phyloP scores from a whole-genome alignment of 1,284 basidiomycete genomes.

The Ganoderma boninense region DNA sequence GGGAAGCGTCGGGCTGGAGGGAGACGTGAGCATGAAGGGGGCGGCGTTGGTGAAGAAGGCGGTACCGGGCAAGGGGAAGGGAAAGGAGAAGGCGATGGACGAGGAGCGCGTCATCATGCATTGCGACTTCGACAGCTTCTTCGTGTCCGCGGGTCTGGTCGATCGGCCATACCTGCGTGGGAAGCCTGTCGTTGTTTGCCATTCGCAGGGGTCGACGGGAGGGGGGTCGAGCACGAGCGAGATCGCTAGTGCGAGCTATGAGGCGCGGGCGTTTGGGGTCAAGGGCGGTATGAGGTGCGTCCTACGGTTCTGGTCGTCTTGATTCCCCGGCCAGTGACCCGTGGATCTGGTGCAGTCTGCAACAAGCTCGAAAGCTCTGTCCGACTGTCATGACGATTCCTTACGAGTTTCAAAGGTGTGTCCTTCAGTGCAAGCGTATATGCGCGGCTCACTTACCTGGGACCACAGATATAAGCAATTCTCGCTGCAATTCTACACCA shows the following conservation, averaged over 20 bases:
- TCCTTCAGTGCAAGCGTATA: conserved; percentile 7
- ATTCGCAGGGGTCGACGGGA: conserved; percentile 81
- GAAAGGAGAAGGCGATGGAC: conserved; percentile 54
- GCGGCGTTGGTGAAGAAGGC: conserved; percentile 60
- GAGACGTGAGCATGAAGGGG: conserved; percentile 66
- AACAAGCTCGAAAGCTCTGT: conserved; percentile 85
- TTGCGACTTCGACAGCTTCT: conserved; percentile 98
- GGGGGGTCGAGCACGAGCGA: conserved; percentile 87
- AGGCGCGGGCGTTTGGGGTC: conserved; percentile 88
- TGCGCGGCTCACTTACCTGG: neutral
- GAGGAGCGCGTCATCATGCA: conserved; percentile 86
- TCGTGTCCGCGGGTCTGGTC: conserved; percentile 89
- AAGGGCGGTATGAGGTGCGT: conserved; percentile 90
- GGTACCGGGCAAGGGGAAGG: conserved; percentile 52
- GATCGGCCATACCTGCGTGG: conserved; percentile 82
- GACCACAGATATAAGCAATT: conserved; percentile 77
- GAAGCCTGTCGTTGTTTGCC: conserved; percentile 94
- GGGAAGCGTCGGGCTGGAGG: conserved; percentile 22
- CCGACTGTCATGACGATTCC: conserved; percentile 84
- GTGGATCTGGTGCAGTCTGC: conserved; percentile 59
- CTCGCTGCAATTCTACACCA: conserved; percentile 90
- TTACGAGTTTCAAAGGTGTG: conserved; percentile 85
- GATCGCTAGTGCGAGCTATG: conserved; percentile 95
- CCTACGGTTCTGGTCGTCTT: conserved; percentile 30
- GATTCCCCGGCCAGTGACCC: neutral